These are phyloP conservation scores for Xylariaceae sp. DNA, from an alignment of 2,329 filamentous ascomycete genomes.

Conservation along the genomic window DNA sequence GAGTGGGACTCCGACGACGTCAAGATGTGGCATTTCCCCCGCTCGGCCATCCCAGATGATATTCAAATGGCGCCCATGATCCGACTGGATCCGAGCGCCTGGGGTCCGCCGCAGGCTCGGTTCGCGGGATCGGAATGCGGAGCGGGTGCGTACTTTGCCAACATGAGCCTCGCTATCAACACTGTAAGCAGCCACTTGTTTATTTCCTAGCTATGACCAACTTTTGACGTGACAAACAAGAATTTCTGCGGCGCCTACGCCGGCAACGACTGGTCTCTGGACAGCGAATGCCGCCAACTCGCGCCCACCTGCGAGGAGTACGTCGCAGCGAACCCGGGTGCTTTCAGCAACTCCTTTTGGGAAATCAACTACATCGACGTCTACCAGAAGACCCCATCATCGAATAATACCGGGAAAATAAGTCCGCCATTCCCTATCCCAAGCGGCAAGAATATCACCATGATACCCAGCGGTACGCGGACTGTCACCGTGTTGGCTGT, in stretches of 20 bases:
- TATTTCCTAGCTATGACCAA: background rate
- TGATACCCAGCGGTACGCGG: slow-evolving; percentile 23
- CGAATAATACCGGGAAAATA: slow-evolving; percentile 6
- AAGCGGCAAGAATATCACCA: background rate
- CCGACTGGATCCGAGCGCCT: slow-evolving; percentile 57
- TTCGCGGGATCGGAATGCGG: slow-evolving; percentile 64
- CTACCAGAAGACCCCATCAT: slow-evolving; percentile 31
- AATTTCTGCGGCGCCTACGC: slow-evolving; percentile 77
- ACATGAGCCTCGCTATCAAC: slow-evolving; percentile 68
- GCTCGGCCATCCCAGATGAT: slow-evolving; percentile 59
- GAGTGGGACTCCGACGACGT: slow-evolving; percentile 66
- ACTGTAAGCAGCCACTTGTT: slow-evolving; percentile 39
- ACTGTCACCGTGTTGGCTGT: slow-evolving; percentile 26
- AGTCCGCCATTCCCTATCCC: slow-evolving; percentile 3
- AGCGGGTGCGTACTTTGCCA: slow-evolving; percentile 58
- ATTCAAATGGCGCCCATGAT: slow-evolving; percentile 45
- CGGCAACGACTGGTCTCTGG: slow-evolving; percentile 40
- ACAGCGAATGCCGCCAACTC: slow-evolving; percentile 35
- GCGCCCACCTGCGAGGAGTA: slow-evolving; percentile 43
- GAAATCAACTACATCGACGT: slow-evolving; percentile 52
- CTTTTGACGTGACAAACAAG: slow-evolving; percentile 27
- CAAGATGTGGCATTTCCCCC: slow-evolving; percentile 71
- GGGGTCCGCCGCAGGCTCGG: slow-evolving; percentile 63
- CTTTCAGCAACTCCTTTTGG: slow-evolving; percentile 43
- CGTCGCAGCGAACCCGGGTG: slow-evolving; percentile 42